phyloP scores from a whole-genome alignment of 768 basidiomycete species.

The Boletus reticulatus region DNA sequence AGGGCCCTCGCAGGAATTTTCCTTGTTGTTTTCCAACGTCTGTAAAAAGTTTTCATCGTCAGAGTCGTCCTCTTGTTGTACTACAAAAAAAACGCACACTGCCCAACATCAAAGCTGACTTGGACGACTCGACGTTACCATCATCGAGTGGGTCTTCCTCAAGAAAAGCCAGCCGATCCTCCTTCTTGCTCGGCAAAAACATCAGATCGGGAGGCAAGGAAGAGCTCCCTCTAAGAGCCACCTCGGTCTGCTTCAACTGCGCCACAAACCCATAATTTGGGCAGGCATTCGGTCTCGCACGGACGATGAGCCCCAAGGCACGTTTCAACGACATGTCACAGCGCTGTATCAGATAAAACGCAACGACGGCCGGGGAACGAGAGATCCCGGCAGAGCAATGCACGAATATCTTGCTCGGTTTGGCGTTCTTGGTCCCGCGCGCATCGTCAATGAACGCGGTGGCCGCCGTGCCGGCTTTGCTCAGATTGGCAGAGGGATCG shows the following conservation, averaged over 20 bases:
- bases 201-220: neutral
- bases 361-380: constrained; percentile 3
- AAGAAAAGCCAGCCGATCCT: too few species aligned
- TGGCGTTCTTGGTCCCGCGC: neutral
- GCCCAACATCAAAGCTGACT: too few species aligned
- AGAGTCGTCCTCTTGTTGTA: neutral
- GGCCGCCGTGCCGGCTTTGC: neutral
- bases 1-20: neutral
- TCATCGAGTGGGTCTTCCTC: too few species aligned
- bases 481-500: constrained; percentile 3
- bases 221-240: neutral
- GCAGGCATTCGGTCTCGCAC: constrained; percentile 2
- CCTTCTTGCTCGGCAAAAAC: too few species aligned
- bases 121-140: too few species aligned
- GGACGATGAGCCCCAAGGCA: neutral
- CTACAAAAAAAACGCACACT: neutral
- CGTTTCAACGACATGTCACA: constrained; percentile 3
- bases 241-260: neutral
- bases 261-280: constrained; percentile 5
- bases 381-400: constrained; percentile 13
- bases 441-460: constrained; percentile 2
- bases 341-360: constrained; percentile 2
- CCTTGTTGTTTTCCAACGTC: neutral
- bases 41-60: neutral
- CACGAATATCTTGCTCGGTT: constrained; percentile 1